Evolutionary conservation across 768 basidiomycete species (phyloP).

Genomic region (Auricularia auricula-judae): DNA sequence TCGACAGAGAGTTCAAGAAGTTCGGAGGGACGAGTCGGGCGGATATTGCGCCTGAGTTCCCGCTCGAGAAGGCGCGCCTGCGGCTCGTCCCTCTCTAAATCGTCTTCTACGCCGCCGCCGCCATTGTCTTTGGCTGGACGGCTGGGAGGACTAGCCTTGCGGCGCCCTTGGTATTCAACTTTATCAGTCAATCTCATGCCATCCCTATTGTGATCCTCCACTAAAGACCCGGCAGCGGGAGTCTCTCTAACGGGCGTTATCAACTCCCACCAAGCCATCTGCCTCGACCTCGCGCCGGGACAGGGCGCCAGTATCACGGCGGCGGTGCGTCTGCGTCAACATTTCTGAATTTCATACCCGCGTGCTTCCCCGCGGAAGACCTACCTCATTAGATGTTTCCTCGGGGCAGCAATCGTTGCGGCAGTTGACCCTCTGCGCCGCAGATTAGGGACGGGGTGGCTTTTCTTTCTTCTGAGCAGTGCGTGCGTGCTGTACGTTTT

Average conservation of each 20-base stretch:
- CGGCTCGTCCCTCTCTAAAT: conserved; percentile 12
- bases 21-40: conserved; percentile 16
- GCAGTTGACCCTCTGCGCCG: background rate
- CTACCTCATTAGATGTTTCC: conserved; percentile 12
- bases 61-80: conserved; percentile 19
- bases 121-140: conserved; percentile 18
- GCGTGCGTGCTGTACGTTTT: background rate
- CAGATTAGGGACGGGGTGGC: background rate
- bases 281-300: conserved; percentile 22
- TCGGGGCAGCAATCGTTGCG: conserved; percentile 7
- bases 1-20: conserved; percentile 51
- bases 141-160: conserved; percentile 12
- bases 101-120: conserved; percentile 5
- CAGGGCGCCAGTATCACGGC: conserved; percentile 21
- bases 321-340: background rate
- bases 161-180: conserved; percentile 18
- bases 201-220: background rate
- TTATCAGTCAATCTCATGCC: conserved; percentile 10
- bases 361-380: conserved; percentile 4
- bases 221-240: conserved; percentile 1
- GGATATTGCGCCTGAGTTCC: conserved; percentile 12
- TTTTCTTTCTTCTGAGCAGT: background rate
- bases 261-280: conserved; percentile 9
- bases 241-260: conserved; percentile 9
- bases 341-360: background rate